Evolutionary conservation across 2,329 filamentous ascomycete species (phyloP).

Genomic region (Sodiomyces alkalinus): DNA sequence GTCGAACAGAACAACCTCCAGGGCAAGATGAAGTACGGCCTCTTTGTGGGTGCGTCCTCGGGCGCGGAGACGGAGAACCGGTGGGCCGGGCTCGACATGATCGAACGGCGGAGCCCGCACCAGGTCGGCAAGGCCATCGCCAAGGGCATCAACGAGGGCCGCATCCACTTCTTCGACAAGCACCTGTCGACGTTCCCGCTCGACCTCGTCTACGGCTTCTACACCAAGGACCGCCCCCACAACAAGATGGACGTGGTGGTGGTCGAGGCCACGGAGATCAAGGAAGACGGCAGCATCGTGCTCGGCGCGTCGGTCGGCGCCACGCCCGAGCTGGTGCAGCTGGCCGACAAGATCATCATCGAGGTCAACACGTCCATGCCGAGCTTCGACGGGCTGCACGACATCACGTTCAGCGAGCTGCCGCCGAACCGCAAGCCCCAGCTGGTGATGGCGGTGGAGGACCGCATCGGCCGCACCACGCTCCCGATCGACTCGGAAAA

Average conservation of each 20-base stretch:
- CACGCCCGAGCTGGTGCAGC: constrained; percentile 72
- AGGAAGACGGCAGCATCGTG: constrained; percentile 77
- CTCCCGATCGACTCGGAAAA: constrained; percentile 76
- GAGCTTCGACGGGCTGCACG: constrained; percentile 76
- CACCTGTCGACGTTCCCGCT: constrained; percentile 85
- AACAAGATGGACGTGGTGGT: constrained; percentile 71
- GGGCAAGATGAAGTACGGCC: constrained; percentile 69
- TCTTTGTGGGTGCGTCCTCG: constrained; percentile 82
- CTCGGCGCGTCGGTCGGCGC: constrained; percentile 77
- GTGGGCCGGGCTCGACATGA: constrained; percentile 85
- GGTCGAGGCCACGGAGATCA: constrained; percentile 75
- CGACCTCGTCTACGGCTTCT: constrained; percentile 75
- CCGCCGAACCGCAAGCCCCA: constrained; percentile 74
- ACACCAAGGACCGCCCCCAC: constrained; percentile 63
- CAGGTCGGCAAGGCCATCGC: constrained; percentile 84
- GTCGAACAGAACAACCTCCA: constrained; percentile 77
- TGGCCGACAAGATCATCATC: constrained; percentile 83
- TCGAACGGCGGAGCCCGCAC: constrained; percentile 69
- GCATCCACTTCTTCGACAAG: constrained; percentile 89
- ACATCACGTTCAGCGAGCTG: constrained; percentile 78
- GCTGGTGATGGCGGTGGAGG: constrained; percentile 70
- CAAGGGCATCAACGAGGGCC: constrained; percentile 77
- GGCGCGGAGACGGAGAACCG: constrained; percentile 83
- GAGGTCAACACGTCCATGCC: constrained; percentile 82
- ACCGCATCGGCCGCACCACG: constrained; percentile 69